Evolutionary conservation across 805 yeast genomes (phyloP).

Genomic region (Metschnikowia peoriensis): DNA sequence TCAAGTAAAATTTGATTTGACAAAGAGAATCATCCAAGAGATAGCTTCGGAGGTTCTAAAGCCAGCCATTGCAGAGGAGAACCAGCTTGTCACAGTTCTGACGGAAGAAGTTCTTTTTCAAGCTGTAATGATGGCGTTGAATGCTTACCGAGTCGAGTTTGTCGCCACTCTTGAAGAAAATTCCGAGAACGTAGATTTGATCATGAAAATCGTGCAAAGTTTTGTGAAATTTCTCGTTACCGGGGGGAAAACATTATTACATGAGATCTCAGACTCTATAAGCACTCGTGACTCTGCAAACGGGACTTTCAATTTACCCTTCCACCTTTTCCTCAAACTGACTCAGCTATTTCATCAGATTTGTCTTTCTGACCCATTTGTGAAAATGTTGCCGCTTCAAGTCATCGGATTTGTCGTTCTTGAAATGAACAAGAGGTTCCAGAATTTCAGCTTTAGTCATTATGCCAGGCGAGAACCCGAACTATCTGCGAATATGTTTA

Average conservation of each 20-base stretch:
- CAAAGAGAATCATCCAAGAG: background rate
- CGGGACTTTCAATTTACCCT: background rate
- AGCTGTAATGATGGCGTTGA: too few relatives aligned
- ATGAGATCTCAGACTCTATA: background rate
- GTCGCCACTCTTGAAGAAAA: too few relatives aligned
- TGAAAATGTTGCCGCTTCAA: background rate
- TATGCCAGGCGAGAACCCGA: background rate
- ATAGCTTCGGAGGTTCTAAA: background rate
- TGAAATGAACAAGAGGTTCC: background rate
- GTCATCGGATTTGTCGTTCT: background rate
- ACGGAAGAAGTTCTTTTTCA: background rate
- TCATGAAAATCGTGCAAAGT: too few relatives aligned
- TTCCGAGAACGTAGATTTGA: too few relatives aligned
- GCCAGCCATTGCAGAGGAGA: background rate
- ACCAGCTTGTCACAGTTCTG: background rate
- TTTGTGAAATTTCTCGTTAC: too few relatives aligned
- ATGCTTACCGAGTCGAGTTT: too few relatives aligned
- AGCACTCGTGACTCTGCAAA: background rate
- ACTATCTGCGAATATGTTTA: background rate
- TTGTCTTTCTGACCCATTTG: background rate
- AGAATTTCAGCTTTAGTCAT: background rate
- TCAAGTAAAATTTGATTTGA: background rate
- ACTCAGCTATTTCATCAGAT: background rate
- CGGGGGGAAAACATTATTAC: too few relatives aligned
- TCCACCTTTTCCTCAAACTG: background rate